Evolutionary conservation across 306 rosid genomes (phyloP).

Genomic region (Cicer bijugum): DNA sequence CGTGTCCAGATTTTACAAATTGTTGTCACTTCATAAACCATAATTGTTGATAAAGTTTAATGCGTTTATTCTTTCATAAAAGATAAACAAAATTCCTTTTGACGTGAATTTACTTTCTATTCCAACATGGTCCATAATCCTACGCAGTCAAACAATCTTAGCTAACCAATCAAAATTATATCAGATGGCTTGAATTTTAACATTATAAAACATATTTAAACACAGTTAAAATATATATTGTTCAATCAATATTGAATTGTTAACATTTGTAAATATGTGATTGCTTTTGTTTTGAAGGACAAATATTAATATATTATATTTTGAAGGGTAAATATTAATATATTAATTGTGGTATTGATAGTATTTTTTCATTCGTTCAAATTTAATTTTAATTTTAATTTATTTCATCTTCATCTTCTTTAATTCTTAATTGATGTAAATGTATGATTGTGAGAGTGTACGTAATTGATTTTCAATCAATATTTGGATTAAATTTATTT

Average conservation of each 20-base stretch:
- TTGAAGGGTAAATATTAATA: no score
- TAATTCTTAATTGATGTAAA: no score
- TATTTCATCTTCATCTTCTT: no score
- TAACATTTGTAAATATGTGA: neutral
- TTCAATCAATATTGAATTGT: neutral
- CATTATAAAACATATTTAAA: neutral
- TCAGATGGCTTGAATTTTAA: neutral
- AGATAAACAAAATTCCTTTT: neutral
- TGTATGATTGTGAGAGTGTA: neutral
- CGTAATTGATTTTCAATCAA: constrained; percentile 1
- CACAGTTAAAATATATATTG: neutral
- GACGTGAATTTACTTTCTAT: constrained; percentile 41
- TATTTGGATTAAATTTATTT: neutral
- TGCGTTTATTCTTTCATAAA: constrained; percentile 15
- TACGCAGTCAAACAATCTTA: neutral
- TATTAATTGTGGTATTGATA: no score
- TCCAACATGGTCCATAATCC: neutral
- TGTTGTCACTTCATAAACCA: constrained; percentile 24
- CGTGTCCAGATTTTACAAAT: constrained; percentile 26
- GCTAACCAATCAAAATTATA: neutral
- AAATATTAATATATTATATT: no score
- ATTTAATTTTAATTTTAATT: no score
- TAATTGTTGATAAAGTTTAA: constrained; percentile 29
- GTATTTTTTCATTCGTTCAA: no score
- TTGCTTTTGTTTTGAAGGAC: no score